Evolutionary conservation across 805 yeast genomes (phyloP).

Genomic region (Metschnikowia vanudenii): DNA sequence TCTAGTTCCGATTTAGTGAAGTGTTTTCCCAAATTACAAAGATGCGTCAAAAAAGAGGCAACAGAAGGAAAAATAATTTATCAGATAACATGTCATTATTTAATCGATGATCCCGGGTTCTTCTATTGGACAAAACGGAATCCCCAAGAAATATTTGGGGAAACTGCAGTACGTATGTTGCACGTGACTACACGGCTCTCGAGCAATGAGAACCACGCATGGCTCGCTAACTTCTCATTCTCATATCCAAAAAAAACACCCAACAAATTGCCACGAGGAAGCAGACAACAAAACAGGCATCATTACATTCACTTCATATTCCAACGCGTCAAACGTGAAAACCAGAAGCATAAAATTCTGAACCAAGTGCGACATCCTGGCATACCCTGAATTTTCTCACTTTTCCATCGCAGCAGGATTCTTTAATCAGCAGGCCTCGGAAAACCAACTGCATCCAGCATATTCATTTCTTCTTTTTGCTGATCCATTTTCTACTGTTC

Average conservation of each 20-base stretch:
- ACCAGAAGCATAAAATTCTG: neutral
- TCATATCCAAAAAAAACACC: neutral
- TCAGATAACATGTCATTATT: no score
- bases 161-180: neutral
- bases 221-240: slow-evolving; percentile 4
- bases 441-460: slow-evolving; percentile 4
- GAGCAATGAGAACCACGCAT: slow-evolving; percentile 4
- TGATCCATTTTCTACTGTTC: no score
- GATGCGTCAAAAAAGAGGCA: no score
- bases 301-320: neutral
- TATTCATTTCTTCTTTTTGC: neutral
- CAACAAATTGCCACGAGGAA: neutral
- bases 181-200: slow-evolving; percentile 8
- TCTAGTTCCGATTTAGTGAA: no score
- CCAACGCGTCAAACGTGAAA: neutral
- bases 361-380: neutral
- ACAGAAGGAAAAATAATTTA: no score
- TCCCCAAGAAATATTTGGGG: neutral
- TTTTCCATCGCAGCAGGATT: neutral
- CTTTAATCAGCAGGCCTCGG: neutral
- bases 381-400: neutral
- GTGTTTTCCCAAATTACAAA: no score
- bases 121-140: neutral
- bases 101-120: neutral
- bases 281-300: neutral